phyloP scores from a whole-genome alignment of 1,284 basidiomycete species.

The Meira nashicola region DNA sequence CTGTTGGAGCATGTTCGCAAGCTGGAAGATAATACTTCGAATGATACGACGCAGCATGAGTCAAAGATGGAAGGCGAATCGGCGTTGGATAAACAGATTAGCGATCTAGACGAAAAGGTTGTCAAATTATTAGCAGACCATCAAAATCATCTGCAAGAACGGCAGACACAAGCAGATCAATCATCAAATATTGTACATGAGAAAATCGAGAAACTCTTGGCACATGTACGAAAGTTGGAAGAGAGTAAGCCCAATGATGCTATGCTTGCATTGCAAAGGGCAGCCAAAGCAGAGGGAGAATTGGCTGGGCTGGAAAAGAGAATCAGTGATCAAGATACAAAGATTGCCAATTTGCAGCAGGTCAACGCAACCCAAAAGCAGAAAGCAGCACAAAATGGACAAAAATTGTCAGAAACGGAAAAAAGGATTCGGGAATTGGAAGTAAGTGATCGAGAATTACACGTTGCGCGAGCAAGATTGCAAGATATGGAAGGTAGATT shows the following conservation, averaged over 20 bases:
- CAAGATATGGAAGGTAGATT: conserved; percentile 20
- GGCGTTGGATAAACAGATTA: too few species aligned
- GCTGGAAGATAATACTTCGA: too few species aligned
- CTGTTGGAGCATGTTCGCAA: too few species aligned
- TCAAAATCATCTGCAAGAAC: conserved; percentile 12
- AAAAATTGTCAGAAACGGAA: conserved; percentile 36
- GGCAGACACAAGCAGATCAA: conserved; percentile 1
- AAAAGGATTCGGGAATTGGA: conserved; percentile 34
- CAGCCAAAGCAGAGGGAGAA: conserved; percentile 34
- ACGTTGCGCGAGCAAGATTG: conserved; percentile 13
- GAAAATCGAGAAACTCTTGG: conserved; percentile 17
- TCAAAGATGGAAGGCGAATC: too few species aligned
- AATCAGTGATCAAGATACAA: conserved; percentile 32
- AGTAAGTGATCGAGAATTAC: conserved; percentile 18
- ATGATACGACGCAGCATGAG: too few species aligned
- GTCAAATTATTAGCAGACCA: too few species aligned
- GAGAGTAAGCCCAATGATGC: conserved; percentile 16
- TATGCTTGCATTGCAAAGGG: conserved; percentile 18
- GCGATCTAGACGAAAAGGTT: too few species aligned
- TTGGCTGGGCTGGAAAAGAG: conserved; percentile 30
- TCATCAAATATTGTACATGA: not conserved
- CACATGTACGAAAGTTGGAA: conserved; percentile 19
- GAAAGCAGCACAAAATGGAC: conserved; percentile 35
- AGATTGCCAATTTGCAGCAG: conserved; percentile 35
- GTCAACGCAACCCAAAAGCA: conserved; percentile 43